Evolutionary conservation across 2,329 filamentous ascomycete genomes (phyloP).

Genomic region (Trichoderma sp.): DNA sequence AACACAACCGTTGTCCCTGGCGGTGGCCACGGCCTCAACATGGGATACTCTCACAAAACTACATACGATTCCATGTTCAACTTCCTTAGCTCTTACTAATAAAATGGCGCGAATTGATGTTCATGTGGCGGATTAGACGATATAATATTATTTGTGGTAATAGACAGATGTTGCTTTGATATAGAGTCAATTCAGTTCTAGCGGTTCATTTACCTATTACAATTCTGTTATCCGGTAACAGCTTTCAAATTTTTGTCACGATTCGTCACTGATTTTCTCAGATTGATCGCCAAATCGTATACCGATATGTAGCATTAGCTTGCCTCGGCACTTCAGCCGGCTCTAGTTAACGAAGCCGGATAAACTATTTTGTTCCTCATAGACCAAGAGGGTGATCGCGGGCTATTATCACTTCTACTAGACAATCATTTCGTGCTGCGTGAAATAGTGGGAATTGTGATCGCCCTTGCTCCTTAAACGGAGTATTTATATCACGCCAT

Average conservation of each 20-base stretch:
- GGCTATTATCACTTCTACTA: background rate
- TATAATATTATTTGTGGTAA: background rate
- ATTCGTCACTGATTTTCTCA: background rate
- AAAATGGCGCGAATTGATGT: background rate
- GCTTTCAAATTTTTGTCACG: background rate
- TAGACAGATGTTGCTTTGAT: too few relatives aligned
- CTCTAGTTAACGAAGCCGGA: background rate
- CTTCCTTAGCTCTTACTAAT: slow-evolving; percentile 35
- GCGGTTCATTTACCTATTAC: background rate
- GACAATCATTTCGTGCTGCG: background rate
- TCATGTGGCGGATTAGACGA: background rate
- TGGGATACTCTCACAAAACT: slow-evolving; percentile 40
- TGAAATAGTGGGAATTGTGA: background rate
- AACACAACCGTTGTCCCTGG: slow-evolving; percentile 55
- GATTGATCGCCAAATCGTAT: background rate
- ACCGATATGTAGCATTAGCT: background rate
- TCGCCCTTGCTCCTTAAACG: background rate
- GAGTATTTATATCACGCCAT: background rate
- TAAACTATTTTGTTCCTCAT: background rate
- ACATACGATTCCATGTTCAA: slow-evolving; percentile 43
- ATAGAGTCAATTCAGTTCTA: too few relatives aligned
- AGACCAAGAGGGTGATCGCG: background rate
- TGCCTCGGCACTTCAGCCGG: background rate
- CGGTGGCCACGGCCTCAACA: slow-evolving; percentile 54
- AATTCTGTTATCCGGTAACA: background rate